Evolutionary conservation across 2,329 filamentous ascomycete species (phyloP), one percentile per base, ranked within the genome.

Genomic region (Cladophialophora exuberans): DNA sequence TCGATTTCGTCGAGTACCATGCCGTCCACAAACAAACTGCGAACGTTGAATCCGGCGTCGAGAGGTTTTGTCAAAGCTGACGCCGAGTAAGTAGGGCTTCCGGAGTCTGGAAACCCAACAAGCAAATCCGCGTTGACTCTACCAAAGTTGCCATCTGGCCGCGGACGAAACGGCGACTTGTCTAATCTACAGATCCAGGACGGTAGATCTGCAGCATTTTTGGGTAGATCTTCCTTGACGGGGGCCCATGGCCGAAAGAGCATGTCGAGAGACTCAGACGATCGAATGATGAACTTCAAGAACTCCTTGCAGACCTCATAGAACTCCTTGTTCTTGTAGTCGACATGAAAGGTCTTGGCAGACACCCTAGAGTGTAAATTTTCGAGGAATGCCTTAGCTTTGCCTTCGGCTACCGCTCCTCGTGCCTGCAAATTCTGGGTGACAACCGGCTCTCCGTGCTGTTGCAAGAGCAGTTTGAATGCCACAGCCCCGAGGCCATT

Each of bases 1-100:
- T 33, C 17, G n/a, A 54, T 47, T 10, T 23, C 41, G 46, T 56
- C 56, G 6, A 61, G 30, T 17, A 60, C 51, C 18, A 57, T 59
- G 4, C 59, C 59, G 11, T 36, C n/a, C 3, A 23, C 44, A 11
- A 35, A 31, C 26, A 48, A 28, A 13, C 28, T 48, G 15, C 44
- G 28, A 10, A 26, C 44, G 10, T 36, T 28, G 18, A 48, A 31
- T 13, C 13, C 28, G 28, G 28, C 28, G 6, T 31, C 13, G 13
- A 7, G 6, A 13, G 28, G 28, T 13, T 31, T 31, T 31, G 28
- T 31, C 28, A 31, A 31, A 6, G 28, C 28, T 7, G 28, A 31
- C 6, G 28, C 28, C 28, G 28, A 31, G 28, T 31, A 31, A 7
- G 28, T 31, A 7, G 28, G 28, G 28, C 28, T 31, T 31, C 28